A percentile compares a stretch with the other conserved stretches of the same genome.
These are phyloP conservation scores for Astrocystis sublimbata DNA, from an alignment of 495 filamentous ascomycete genomes.

Conservation along the genomic window DNA sequence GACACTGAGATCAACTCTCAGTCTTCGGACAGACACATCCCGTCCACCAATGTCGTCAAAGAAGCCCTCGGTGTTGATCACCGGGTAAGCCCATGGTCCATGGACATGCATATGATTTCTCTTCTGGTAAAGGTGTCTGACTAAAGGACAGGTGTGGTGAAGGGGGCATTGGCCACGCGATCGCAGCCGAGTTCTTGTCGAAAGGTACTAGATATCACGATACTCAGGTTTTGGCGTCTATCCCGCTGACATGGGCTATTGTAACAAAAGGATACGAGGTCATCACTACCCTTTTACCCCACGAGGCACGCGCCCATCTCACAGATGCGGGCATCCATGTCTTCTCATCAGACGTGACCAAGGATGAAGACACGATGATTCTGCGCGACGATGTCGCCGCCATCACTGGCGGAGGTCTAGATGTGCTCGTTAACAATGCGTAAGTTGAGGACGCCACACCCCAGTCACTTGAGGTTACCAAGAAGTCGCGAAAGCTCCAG, in stretches of 20 bases:
- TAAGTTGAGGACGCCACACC: conserved; percentile 10
- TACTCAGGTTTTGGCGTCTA: too few species aligned
- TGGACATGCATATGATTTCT: too few species aligned
- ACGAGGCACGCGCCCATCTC: conserved; percentile 25
- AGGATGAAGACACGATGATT: conserved; percentile 19
- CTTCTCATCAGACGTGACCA: conserved; percentile 26
- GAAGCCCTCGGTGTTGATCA: not conserved
- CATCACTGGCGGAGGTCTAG: conserved; percentile 24
- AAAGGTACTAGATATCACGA: too few species aligned
- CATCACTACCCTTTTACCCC: conserved; percentile 29
- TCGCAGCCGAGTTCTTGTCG: conserved; percentile 17
- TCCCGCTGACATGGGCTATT: too few species aligned
- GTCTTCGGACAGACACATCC: too few species aligned
- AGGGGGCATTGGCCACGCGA: conserved; percentile 32
- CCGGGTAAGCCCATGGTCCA: too few species aligned
- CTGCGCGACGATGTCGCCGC: conserved; percentile 9
- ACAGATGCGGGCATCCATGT: conserved; percentile 18
- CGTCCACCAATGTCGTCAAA: not conserved
- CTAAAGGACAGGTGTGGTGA: conserved; percentile 27
- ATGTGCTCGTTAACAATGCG: conserved; percentile 35
- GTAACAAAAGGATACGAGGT: not conserved
- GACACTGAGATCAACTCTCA: too few species aligned
- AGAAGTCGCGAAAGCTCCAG: too few species aligned
- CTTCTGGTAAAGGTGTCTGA: too few species aligned
- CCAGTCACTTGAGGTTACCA: too few species aligned